Conservation (phyloP, 257 asterid genomes). For the Penstemon barbatus region DNA sequence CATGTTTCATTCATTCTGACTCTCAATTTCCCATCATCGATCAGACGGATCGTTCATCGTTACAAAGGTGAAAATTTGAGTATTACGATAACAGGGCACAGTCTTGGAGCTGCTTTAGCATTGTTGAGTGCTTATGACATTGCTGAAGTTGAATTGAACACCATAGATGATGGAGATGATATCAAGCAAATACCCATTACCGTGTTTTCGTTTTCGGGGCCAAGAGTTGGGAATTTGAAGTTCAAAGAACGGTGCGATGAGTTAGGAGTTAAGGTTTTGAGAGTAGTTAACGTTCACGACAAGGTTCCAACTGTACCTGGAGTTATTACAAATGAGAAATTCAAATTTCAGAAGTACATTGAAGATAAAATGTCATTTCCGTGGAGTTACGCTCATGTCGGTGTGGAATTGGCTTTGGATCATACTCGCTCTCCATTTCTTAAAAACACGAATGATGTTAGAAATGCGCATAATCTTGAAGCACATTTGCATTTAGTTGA, state of each 20-base stretch:
- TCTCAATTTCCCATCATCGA: no score
- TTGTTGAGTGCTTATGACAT: slow-evolving; percentile 68
- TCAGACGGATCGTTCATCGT: slow-evolving; percentile 47
- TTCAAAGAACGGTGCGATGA: slow-evolving; percentile 76
- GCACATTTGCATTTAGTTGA: slow-evolving; percentile 69
- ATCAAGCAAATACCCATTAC: slow-evolving; percentile 47
- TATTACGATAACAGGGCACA: slow-evolving; percentile 76
- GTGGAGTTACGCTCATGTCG: slow-evolving; percentile 83
- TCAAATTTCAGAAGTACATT: slow-evolving; percentile 48
- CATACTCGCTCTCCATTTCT: slow-evolving; percentile 59
- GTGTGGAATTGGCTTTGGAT: slow-evolving; percentile 57
- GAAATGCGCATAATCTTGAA: slow-evolving; percentile 63
- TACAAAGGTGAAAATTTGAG: slow-evolving; percentile 62
- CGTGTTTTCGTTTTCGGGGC: slow-evolving; percentile 63
- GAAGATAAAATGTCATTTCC: slow-evolving; percentile 56
- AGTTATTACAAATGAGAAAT: slow-evolving; percentile 64
- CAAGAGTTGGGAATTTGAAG: slow-evolving; percentile 65
- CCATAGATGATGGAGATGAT: slow-evolving; percentile 32
- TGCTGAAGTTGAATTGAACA: slow-evolving; percentile 56
- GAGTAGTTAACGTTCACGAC: slow-evolving; percentile 62
- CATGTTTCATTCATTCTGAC: no score
- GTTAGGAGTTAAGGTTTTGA: slow-evolving; percentile 51
- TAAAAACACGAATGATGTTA: slow-evolving; percentile 37
- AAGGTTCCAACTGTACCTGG: slow-evolving; percentile 72
- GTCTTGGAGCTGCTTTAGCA: slow-evolving; percentile 81